Percentiles rank a stretch among this genome's conserved stretches.
phyloP scores from a whole-genome alignment of 768 basidiomycete genomes.

The Cyathus striatus region DNA sequence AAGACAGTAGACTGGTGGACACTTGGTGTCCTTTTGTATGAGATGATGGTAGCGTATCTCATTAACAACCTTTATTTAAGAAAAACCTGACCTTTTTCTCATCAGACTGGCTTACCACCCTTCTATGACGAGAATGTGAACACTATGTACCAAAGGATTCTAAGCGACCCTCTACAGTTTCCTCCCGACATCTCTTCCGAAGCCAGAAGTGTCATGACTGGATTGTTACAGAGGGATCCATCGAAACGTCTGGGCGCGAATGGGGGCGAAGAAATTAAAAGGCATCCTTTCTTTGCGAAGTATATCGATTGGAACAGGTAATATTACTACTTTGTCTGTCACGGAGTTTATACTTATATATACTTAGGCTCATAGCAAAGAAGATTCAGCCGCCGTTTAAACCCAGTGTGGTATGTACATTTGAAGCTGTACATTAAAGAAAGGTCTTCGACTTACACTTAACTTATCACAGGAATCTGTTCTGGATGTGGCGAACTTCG shows the following conservation, averaged over 20 bases:
- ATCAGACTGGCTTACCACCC: slow-evolving; percentile 88
- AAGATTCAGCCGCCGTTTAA: slow-evolving; percentile 98
- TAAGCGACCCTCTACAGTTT: slow-evolving; percentile 90
- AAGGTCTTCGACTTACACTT: background rate
- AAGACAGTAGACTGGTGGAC: slow-evolving; percentile 99
- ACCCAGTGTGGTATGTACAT: slow-evolving; percentile 82
- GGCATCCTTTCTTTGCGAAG: slow-evolving; percentile 91
- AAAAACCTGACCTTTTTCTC: background rate
- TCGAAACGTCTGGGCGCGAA: slow-evolving; percentile 81
- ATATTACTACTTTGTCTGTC: slow-evolving; percentile 12
- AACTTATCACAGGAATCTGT: slow-evolving; percentile 72
- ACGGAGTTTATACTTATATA: background rate
- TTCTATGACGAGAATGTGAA: slow-evolving; percentile 99
- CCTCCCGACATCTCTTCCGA: slow-evolving; percentile 84
- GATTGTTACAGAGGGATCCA: slow-evolving; percentile 87
- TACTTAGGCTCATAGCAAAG: slow-evolving; percentile 69
- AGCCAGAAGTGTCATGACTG: slow-evolving; percentile 84
- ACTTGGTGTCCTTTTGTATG: slow-evolving; percentile 90
- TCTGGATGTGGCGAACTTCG: slow-evolving; percentile 94
- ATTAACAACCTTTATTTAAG: background rate
- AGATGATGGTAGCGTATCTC: slow-evolving; percentile 74
- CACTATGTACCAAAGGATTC: slow-evolving; percentile 95
- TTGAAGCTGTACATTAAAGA: too few relatives aligned
- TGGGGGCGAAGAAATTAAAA: slow-evolving; percentile 94
- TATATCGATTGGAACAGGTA: slow-evolving; percentile 89